Base-by-base conservation (phyloP, 1,284 basidiomycete genomes). In the Cryptococcus maquisensis region DNA sequence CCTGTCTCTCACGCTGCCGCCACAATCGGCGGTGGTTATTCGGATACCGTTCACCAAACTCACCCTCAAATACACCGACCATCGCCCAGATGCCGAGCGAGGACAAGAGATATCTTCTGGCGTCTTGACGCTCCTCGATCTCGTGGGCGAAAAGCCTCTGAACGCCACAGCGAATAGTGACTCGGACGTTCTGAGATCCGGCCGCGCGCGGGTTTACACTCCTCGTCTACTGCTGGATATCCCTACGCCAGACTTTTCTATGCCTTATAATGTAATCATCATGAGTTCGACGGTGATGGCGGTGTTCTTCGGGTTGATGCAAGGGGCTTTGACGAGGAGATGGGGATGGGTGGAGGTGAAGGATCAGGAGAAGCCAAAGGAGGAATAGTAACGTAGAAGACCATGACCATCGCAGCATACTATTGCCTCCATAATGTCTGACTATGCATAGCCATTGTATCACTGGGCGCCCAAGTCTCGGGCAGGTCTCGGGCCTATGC, bases 211-310 rank as follows among this genome's bases (percentile, higher is more conserved):
- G 41, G 82, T 93, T 52, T 97, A 95, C 74, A 90, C 90, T 1
- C 79, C 84, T 0, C 82, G 86, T 12, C 80, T 92, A 18, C 82
- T 98, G 24, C 84, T 96, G 41, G 90, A 96, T 72, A 81, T 97
- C 23, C 88, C 95, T 8, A 94, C 91, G 8, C 96, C 96, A 0
- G 95, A 98, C 77, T 98, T 98, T 75, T 94, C 89, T 68, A 98
- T 98, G 93, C 94, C 95, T 12, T 98, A 98, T 78, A 99, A 98
- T 76, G 94, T 98, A 59, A 98, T 98, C 74, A 95, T 96, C 68
- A 87, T 97, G 80, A 92, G 85, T 54, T 90, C 86, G 68, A 93
- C 91, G 9, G 79, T 96, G 47, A 83, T 94, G 57, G 93, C 95
- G 36, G 83, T 98, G 58, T 87, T 95, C 59, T 98, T 98, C 74